Conservation (phyloP, 2,329 filamentous ascomycete genomes). For the Pezicula radicicola region DNA sequence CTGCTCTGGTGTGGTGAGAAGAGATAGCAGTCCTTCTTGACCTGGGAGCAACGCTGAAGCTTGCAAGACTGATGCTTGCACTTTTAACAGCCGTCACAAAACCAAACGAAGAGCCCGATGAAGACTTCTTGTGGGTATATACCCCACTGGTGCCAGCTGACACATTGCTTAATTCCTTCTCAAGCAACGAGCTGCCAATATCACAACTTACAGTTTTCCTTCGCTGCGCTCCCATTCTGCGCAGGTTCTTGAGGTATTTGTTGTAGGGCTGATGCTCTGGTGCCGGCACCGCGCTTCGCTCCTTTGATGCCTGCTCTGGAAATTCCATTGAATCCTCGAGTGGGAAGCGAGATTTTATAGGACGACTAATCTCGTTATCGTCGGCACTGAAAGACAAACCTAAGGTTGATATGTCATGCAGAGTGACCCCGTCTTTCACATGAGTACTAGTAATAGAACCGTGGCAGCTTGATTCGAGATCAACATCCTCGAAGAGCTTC, state of each 20-base stretch:
- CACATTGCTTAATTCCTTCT: constrained; percentile 18
- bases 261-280: constrained; percentile 50
- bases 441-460: constrained; percentile 21
- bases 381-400: constrained; percentile 35
- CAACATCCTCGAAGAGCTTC: constrained; percentile 30
- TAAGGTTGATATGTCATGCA: constrained; percentile 39
- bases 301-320: constrained; percentile 10
- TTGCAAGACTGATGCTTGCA: constrained; percentile 73
- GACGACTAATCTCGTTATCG: constrained; percentile 14
- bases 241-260: constrained; percentile 71
- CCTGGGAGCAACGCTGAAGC: constrained; percentile 63
- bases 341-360: constrained; percentile 18
- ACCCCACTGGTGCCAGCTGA: constrained; percentile 34
- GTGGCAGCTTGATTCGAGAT: constrained; percentile 21
- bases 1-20: constrained; percentile 56
- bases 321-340: constrained; percentile 19
- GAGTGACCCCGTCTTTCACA: constrained; percentile 33
- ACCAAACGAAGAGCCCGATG: constrained; percentile 72
- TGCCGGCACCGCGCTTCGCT: constrained; percentile 1
- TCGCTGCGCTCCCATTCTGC: constrained; percentile 50
- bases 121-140: constrained; percentile 51
- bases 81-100: constrained; percentile 82
- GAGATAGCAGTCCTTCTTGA: constrained; percentile 51
- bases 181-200: constrained; percentile 15
- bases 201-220: constrained; percentile 33